Conservation (phyloP, 1,139 yeast genomes). For the Pichia sp. region DNA sequence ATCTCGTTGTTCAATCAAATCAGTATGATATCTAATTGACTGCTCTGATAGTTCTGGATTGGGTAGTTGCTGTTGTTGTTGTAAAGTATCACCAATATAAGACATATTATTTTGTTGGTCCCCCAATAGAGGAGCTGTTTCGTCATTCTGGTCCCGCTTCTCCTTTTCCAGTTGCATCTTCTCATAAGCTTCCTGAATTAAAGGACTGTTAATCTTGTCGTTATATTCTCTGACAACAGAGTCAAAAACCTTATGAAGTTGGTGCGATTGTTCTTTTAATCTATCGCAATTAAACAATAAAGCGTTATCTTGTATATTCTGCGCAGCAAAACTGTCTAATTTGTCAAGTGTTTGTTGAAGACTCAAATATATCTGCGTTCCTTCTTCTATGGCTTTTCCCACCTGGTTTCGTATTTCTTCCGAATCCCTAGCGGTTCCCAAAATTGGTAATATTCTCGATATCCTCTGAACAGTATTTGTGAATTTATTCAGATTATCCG, state of each 20-base stretch:
- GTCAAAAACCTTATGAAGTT: conserved; percentile 32
- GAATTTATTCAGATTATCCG: background rate
- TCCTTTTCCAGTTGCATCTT: conserved; percentile 11
- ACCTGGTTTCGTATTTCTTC: conserved; percentile 32
- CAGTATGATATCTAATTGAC: conserved; percentile 40
- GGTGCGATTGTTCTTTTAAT: conserved; percentile 34
- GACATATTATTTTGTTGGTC: no score
- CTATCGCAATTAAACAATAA: background rate
- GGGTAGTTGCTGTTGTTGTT: conserved; percentile 12
- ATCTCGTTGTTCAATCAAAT: conserved; percentile 65
- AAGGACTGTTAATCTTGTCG: conserved; percentile 28
- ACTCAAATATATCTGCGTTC: background rate
- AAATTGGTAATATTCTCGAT: background rate
- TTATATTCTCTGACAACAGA: conserved; percentile 31
- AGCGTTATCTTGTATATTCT: background rate
- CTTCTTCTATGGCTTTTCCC: conserved; percentile 17
- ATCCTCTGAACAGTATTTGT: background rate
- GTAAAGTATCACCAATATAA: background rate
- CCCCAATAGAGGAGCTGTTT: background rate
- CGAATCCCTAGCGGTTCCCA: conserved; percentile 33
- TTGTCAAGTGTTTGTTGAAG: background rate
- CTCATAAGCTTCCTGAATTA: conserved; percentile 25
- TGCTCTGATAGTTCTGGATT: conserved; percentile 1
- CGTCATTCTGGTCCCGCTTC: background rate
- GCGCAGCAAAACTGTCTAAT: background rate